phyloP scores from a whole-genome alignment of 768 basidiomycete species.

The Leucosporidium scottii region DNA sequence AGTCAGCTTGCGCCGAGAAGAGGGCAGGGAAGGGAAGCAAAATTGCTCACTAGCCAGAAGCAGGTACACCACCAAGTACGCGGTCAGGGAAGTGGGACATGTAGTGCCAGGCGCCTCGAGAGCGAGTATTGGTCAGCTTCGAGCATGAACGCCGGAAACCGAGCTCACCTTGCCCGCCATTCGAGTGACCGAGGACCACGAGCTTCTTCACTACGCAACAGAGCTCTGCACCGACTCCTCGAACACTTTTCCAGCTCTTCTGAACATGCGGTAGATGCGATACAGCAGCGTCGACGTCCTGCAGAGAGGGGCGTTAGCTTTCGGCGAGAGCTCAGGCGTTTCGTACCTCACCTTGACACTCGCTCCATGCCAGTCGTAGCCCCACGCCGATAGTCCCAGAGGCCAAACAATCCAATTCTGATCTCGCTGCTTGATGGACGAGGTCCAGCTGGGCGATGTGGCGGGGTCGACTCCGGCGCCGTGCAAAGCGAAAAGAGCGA shows the following conservation, averaged over 20 bases:
- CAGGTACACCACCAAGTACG: neutral
- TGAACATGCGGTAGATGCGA: neutral
- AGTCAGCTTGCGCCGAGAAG: neutral
- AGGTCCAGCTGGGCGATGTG: neutral
- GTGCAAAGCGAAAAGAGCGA: neutral
- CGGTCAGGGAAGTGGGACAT: neutral
- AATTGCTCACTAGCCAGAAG: neutral
- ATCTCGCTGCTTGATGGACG: neutral
- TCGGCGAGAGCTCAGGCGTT: too few species aligned
- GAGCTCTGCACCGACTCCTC: too few species aligned
- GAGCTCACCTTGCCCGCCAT: slow-evolving; percentile 1
- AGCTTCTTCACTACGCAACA: neutral
- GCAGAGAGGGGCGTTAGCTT: neutral
- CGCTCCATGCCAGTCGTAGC: slow-evolving; percentile 1
- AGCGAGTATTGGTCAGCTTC: neutral
- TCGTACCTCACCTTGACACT: too few species aligned
- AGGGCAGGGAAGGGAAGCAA: neutral
- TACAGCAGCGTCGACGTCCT: neutral
- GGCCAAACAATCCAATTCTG: neutral
- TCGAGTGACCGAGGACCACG: neutral
- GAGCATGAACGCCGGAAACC: neutral
- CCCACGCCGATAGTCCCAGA: neutral
- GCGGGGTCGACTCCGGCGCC: slow-evolving; percentile 1
- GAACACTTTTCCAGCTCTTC: too few species aligned
- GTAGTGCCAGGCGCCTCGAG: neutral